A percentile compares a stretch with the other conserved stretches of the same genome.
Conservation (phyloP, 106 monocot species). For the Dioscorea zingiberensis region DNA sequence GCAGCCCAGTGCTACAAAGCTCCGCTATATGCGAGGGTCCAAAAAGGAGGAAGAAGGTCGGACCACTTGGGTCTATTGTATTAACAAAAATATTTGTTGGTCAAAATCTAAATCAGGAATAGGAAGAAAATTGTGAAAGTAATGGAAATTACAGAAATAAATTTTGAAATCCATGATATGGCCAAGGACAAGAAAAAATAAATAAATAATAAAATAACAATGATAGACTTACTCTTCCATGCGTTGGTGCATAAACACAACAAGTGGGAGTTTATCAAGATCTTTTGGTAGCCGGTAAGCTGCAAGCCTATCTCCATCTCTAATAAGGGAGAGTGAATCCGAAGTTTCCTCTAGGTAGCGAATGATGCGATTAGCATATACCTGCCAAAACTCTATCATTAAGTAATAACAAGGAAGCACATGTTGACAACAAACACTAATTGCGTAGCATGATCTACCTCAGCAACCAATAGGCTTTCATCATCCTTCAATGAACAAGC, state of each 20-base stretch:
- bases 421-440: neutral
- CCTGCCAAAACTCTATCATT: slow-evolving; percentile 30
- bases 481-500: slow-evolving; percentile 77
- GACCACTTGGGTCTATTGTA: no score
- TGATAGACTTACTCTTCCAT: slow-evolving; percentile 41
- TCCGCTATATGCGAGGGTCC: no score
- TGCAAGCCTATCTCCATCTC: slow-evolving; percentile 79
- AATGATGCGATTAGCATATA: slow-evolving; percentile 66
- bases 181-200: no score
- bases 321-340: slow-evolving; percentile 74
- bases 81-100: no score
- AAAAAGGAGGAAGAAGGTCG: no score
- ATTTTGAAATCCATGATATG: no score
- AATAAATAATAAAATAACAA: neutral
- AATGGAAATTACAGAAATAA: no score
- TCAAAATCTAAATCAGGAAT: no score
- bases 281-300: slow-evolving; percentile 75
- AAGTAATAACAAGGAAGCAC: neutral
- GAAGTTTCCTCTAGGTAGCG: slow-evolving; percentile 84
- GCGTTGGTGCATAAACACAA: slow-evolving; percentile 77
- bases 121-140: no score
- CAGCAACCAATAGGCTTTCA: slow-evolving; percentile 72
- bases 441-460: slow-evolving; percentile 39
- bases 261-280: slow-evolving; percentile 29
- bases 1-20: no score